Base-by-base conservation (phyloP, 31 red algal species). In the Asparagopsis taxiformis region DNA sequence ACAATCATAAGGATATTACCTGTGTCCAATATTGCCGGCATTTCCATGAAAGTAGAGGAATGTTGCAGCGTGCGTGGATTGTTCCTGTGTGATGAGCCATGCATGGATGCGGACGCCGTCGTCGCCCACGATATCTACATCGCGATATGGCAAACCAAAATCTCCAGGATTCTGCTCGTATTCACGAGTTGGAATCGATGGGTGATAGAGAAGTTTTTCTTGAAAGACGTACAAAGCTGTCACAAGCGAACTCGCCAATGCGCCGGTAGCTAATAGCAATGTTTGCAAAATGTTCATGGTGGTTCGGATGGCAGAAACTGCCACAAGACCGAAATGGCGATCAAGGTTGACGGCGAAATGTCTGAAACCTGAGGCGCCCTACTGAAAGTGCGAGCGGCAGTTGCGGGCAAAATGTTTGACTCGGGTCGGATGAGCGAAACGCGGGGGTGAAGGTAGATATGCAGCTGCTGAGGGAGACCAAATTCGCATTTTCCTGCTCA, bases 11-110 rank as follows among this genome's bases (percentile, higher is more conserved):
- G 23, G 53, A 31, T 26, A 46, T 55, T 13, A 70, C 80, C 94
- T 70, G 57, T 89, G 89, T 39, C 57, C 74, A 53, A 84, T 62
- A 50, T 93, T 98, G 17, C 80, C 74, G 17, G 90, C 95, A 26
- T 83, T 87, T 13, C 95, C 95, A 76, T 98, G 95, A 63, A 98
- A 93, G 48, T 98, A 98, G 37, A 98, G 49, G 29, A 98, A 54
- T 9, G 95, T 98, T 13, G 95, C 52, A 13, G 80, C 34, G 15
- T 62, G 16, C 25, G 7, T 20, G 2, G 67, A 31, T 8, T 28
- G 8, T 17, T 61, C 37, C 55, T 79, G 75, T 22, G 50, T 55
- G 72, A 98, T 81, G 10, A 98, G 77, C 95, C 95, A 98, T 11
- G 62, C 95, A 65, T 91, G 82, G 44, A 98, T 63, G 33, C 55